Conservation (phyloP, 2,329 filamentous ascomycete species). For the Colletotrichum tropicicola region DNA sequence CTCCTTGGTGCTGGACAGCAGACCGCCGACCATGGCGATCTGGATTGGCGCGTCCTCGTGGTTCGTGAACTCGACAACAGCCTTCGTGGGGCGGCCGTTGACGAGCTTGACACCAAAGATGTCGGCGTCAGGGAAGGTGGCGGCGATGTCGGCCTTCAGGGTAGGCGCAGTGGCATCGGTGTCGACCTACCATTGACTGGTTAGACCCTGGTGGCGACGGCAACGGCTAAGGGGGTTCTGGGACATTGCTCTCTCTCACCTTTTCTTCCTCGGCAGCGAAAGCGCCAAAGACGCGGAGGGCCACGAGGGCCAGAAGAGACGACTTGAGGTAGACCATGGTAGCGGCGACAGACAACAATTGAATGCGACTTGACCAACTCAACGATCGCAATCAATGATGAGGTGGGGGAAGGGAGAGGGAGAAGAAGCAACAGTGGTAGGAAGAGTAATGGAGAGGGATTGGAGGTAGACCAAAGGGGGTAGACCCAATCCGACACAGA, state of each 20-base stretch:
- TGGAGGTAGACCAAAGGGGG: slow-evolving; percentile 1
- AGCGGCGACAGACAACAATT: slow-evolving; percentile 30
- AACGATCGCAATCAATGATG: slow-evolving; percentile 41
- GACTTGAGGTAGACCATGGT: slow-evolving; percentile 80
- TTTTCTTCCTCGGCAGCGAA: slow-evolving; percentile 63
- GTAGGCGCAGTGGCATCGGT: slow-evolving; percentile 34
- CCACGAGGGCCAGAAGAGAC: slow-evolving; percentile 76
- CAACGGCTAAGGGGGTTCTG: neutral
- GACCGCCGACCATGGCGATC: slow-evolving; percentile 80
- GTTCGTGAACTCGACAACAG: slow-evolving; percentile 85
- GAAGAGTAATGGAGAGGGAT: neutral
- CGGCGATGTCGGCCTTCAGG: slow-evolving; percentile 71
- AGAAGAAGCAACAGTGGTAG: neutral
- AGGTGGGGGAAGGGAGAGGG: neutral
- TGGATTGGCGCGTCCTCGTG: slow-evolving; percentile 79
- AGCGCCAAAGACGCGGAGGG: slow-evolving; percentile 72
- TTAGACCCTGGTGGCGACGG: neutral
- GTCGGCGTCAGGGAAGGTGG: slow-evolving; percentile 75
- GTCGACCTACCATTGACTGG: slow-evolving; percentile 32
- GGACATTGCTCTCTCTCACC: neutral
- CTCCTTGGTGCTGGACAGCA: slow-evolving; percentile 67
- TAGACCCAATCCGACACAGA: slow-evolving; percentile 6
- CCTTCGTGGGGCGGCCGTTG: slow-evolving; percentile 88
- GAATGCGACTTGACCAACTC: slow-evolving; percentile 25
- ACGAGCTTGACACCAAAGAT: slow-evolving; percentile 95